Conservation (phyloP, 2,329 filamentous ascomycete genomes). For the Periconia digitata region DNA sequence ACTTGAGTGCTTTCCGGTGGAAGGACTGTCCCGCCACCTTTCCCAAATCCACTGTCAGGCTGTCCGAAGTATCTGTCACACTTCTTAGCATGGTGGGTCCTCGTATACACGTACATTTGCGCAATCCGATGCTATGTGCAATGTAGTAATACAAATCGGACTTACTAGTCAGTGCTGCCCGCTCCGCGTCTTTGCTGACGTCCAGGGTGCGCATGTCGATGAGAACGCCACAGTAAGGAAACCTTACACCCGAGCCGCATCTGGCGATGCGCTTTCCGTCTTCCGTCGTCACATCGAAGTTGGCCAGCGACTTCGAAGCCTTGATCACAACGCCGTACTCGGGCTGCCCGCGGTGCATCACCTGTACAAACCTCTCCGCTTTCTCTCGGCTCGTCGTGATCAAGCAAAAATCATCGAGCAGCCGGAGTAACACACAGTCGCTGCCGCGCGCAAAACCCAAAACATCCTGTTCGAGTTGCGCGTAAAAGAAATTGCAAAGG, state of each 20-base stretch:
- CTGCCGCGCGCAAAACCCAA: conserved; percentile 66
- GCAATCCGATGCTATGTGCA: neutral
- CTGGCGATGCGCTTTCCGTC: conserved; percentile 37
- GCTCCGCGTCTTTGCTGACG: conserved; percentile 68
- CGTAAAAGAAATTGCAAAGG: conserved; percentile 96
- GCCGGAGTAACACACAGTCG: conserved; percentile 70
- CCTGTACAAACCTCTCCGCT: conserved; percentile 71
- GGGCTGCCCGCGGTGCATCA: conserved; percentile 78
- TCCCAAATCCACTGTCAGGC: conserved; percentile 76
- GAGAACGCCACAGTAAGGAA: conserved; percentile 84
- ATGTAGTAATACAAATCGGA: conserved; percentile 7
- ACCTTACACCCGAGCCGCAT: conserved; percentile 53
- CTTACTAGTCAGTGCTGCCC: conserved; percentile 55
- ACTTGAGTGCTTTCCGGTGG: conserved; percentile 72
- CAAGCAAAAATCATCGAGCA: conserved; percentile 92
- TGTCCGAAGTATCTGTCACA: conserved; percentile 60
- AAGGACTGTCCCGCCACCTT: conserved; percentile 75
- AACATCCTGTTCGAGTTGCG: conserved; percentile 72
- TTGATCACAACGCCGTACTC: conserved; percentile 81
- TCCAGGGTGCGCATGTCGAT: conserved; percentile 77
- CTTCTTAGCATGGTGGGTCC: neutral
- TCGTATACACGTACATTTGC: neutral
- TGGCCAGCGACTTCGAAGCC: conserved; percentile 76
- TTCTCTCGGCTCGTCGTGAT: conserved; percentile 71
- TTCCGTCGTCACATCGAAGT: conserved; percentile 72